phyloP scores from a whole-genome alignment of 2,329 filamentous ascomycete genomes.

The Huntiella moniliformis region DNA sequence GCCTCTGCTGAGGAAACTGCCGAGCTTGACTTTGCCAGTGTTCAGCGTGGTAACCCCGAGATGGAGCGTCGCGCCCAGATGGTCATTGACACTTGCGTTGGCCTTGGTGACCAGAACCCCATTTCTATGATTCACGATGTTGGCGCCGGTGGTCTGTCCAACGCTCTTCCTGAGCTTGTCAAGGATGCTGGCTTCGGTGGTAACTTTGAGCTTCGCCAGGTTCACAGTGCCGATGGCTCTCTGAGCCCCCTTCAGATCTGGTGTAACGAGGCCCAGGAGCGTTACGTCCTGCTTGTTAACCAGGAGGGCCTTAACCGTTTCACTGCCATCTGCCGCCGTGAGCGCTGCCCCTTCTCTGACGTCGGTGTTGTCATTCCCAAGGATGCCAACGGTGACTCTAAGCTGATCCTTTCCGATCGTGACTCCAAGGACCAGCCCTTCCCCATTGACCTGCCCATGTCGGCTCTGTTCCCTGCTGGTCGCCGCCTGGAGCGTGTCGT shows the following conservation, averaged over 20 bases:
- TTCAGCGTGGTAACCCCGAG: conserved; percentile 92
- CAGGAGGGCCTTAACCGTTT: conserved; percentile 64
- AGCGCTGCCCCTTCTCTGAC: conserved; percentile 81
- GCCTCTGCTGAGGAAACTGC: conserved; percentile 75
- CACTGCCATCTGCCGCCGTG: conserved; percentile 47
- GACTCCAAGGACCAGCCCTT: conserved; percentile 55
- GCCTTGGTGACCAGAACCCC: conserved; percentile 66
- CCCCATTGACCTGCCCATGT: conserved; percentile 80
- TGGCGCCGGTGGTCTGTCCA: conserved; percentile 63
- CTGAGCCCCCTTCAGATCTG: conserved; percentile 96
- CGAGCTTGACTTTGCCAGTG: conserved; percentile 89
- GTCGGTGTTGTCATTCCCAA: conserved; percentile 58
- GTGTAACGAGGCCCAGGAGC: conserved; percentile 93
- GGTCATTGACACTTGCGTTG: conserved; percentile 87
- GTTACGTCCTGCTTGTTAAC: conserved; percentile 83
- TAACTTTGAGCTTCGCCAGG: conserved; percentile 80
- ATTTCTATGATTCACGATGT: conserved; percentile 98
- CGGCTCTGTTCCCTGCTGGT: conserved; percentile 70
- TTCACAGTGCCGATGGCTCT: conserved; percentile 74
- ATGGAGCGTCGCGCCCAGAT: conserved; percentile 91
- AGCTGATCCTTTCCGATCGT: conserved; percentile 62
- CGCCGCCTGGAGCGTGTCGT: conserved; percentile 65
- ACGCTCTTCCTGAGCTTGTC: conserved; percentile 64
- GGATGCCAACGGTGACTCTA: conserved; percentile 44
- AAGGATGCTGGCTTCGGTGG: conserved; percentile 84